Base-by-base conservation (phyloP, 345 rosid species). In the Ceriops zippeliana region DNA sequence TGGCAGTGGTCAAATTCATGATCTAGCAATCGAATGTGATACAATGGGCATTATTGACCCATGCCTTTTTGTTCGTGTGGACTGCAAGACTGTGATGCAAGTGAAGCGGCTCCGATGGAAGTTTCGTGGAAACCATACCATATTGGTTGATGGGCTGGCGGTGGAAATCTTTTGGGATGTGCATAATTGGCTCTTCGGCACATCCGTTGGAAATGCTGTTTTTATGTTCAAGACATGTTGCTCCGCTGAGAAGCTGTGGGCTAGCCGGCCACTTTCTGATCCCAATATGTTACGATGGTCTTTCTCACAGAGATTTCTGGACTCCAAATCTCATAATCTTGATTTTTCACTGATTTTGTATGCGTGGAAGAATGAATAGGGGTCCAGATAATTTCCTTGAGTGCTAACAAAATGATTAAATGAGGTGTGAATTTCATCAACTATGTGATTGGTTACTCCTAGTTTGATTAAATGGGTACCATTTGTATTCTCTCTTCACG, bases 131-230 rank as follows among this genome's bases (percentile, higher is more conserved):
- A 93, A 91, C 57, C 84, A 83, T 66, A 91, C 89, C 7, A 88
- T 91, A 58, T 70, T 87, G 75, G 90, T 93, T 22, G 89, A 87
- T 72, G 95, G 96, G 38, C 46, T 88, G 46, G 83, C 90, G 0
- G 87, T 93, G 20, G 97, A 93, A 76, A 87, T 91, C 70, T 84
- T 85, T 47, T 93, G 98, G 98, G 98, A 93, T 79, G 96, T 93
- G 7, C 86, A 93, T 79, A 86, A 75, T 73, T 91, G 98, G 98
- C 88, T 93, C 30, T 93, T 86, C 56, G 90, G 95, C 32, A 32
- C 87, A 31, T 80, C 97, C 20, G 56, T 78, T 13, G 92, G 92
- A 26, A 87, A 85, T 82, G 98, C 96, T 15, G 97, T 93, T 21
- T 91, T 93, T 73, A 84, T 93, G 97, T 91, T 93, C 86, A 84